Evolutionary conservation across 371 early-diverging fungal genomes (phyloP).

Genomic region (Mortierella sp.): DNA sequence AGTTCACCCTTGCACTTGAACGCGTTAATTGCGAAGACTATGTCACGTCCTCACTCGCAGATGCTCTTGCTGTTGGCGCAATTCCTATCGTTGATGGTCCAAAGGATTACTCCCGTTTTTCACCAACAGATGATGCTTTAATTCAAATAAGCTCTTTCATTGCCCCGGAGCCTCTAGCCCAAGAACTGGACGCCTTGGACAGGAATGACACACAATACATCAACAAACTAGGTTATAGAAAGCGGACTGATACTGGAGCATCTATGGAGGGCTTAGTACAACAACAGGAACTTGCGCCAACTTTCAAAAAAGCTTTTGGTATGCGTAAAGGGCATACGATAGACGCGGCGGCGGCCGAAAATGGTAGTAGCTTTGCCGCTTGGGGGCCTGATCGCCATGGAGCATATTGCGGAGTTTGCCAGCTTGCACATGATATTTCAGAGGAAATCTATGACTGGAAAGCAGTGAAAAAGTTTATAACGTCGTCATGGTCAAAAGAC

Average conservation of each 20-base stretch:
- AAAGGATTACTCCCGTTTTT: slow-evolving; percentile 21
- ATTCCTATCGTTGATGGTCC: slow-evolving; percentile 35
- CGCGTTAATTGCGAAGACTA: slow-evolving; percentile 30
- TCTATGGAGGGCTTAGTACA: background rate
- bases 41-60: slow-evolving; percentile 16
- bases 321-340: background rate
- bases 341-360: background rate
- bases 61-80: slow-evolving; percentile 21
- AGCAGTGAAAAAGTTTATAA: background rate
- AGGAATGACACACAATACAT: slow-evolving; percentile 19
- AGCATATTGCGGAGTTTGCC: slow-evolving; percentile 31
- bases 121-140: slow-evolving; percentile 17
- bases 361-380: background rate
- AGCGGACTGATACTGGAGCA: background rate
- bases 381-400: slow-evolving; percentile 20
- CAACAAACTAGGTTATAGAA: slow-evolving; percentile 9
- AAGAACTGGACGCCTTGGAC: slow-evolving; percentile 24
- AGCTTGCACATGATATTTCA: slow-evolving; percentile 23
- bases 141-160: slow-evolving; percentile 13
- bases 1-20: slow-evolving; percentile 33
- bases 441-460: background rate
- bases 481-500: background rate
- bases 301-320: slow-evolving; percentile 18
- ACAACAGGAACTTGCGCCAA: background rate
- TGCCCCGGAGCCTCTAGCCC: slow-evolving; percentile 21